Base-by-base conservation (phyloP, 805 yeast genomes). In the Pichia heedii region DNA sequence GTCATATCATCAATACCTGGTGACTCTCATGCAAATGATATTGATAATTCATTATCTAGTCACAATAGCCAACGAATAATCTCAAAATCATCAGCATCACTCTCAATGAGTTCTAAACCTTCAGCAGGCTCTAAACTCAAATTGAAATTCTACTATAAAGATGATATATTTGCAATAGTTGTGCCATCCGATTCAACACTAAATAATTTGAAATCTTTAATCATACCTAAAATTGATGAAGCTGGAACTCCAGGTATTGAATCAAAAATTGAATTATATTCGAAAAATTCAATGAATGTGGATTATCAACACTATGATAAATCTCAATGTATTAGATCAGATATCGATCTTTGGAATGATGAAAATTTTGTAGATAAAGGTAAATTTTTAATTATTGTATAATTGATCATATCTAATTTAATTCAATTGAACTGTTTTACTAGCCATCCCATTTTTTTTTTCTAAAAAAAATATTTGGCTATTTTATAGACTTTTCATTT, bases 131-230 rank as follows among this genome's bases (percentile, higher is more conserved):
- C 60, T 41, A 76, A 76, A 53, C 64, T 69, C 18, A 84, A 84
- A 59, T 74, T 84, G 41, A 84, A 84, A 58, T 82, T 84, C 54
- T 84, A 80, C 58, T 83, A 77, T 55, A 80, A 79, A 46, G 93
- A 83, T 54, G 95, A 84, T 56, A 84, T 84, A 15, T 84, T 84
- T 66, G 93, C 87, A 1, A 68, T 84, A 22, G 54, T 54, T 11
- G 60, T 64, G n/a, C 47, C 55, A 4, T 53, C 53, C 3, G 52
- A 51, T 33, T 49, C 55, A 12, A 44, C 52, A 2, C 42, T 64
- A 13, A 27, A 37, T 2, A 57, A 56, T 1, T 44, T 65, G 37
- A 61, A 57, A 43, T 48, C 47, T 20, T 20, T 50, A 19, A 54
- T 63, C 8, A 43, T 56, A 24, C 59, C 65, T 3, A 52, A 63